Evolutionary conservation across 2,329 filamentous ascomycete species (phyloP).

Genomic region (Fusarium floridanum): DNA sequence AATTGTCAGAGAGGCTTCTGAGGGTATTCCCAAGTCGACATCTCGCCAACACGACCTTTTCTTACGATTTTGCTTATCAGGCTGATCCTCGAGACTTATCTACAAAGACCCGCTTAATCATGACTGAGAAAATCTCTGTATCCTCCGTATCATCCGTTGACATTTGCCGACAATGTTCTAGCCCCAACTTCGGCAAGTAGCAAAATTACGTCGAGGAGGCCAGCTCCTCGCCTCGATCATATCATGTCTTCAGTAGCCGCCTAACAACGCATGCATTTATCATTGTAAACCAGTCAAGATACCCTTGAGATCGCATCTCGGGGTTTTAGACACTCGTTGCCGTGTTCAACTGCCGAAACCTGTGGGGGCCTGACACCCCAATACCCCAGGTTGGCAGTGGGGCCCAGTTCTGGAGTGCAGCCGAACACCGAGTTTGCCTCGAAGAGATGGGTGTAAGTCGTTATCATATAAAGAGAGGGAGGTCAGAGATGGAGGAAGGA

Average conservation of each 20-base stretch:
- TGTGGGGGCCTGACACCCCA: conserved; percentile 23
- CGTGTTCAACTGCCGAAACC: conserved; percentile 34
- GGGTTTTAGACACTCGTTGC: conserved; percentile 3
- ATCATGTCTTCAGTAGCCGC: fast-evolving
- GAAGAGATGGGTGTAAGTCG: conserved; percentile 25
- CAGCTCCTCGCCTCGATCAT: conserved; percentile 24
- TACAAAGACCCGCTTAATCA: neutral
- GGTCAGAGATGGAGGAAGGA: neutral
- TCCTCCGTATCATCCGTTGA: conserved; percentile 23
- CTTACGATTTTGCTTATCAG: neutral
- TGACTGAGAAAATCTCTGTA: neutral
- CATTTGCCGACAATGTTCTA: conserved; percentile 35
- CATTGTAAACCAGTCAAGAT: fast-evolving
- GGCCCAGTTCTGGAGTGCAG: conserved; percentile 23
- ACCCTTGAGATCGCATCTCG: conserved; percentile 9
- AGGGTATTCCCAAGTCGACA: neutral
- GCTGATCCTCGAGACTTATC: neutral
- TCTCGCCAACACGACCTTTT: neutral
- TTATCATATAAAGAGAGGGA: conserved; percentile 32
- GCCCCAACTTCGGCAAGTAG: conserved; percentile 27
- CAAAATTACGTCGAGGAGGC: conserved; percentile 25
- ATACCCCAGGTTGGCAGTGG: conserved; percentile 33
- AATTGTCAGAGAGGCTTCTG: neutral
- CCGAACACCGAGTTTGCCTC: conserved; percentile 23
- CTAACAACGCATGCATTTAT: no score